phyloP scores from a whole-genome alignment of 2,329 filamentous ascomycete genomes.

The Magnaporthiopsis poae region DNA sequence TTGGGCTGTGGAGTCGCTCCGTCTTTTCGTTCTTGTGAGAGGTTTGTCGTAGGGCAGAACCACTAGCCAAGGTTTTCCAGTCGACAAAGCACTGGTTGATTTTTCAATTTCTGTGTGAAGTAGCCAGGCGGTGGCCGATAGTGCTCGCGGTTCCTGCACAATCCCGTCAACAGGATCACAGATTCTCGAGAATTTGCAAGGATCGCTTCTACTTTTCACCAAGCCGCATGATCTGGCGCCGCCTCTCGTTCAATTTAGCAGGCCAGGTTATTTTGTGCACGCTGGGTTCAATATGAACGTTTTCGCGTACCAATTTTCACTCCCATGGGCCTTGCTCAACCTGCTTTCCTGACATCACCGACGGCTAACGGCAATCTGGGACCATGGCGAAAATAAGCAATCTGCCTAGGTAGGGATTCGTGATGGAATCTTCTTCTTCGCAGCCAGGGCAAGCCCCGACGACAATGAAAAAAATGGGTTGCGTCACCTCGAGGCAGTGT shows the following conservation, averaged over 20 bases:
- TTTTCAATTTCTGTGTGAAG: not conserved
- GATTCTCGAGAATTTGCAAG: not conserved
- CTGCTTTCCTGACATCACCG: too few species aligned
- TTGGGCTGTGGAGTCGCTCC: not conserved
- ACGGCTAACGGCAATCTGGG: too few species aligned
- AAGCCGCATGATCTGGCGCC: too few species aligned
- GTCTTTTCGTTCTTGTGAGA: not conserved
- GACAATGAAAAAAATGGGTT: constrained; percentile 52
- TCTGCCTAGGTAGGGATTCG: too few species aligned
- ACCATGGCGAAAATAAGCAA: too few species aligned
- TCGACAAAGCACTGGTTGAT: not conserved
- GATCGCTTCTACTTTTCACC: not conserved
- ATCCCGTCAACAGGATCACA: not conserved
- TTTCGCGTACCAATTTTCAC: too few species aligned
- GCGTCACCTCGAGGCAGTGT: constrained; percentile 65
- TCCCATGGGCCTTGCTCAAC: too few species aligned
- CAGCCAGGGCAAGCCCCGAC: constrained; percentile 38
- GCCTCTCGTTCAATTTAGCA: too few species aligned
- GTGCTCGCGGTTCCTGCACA: not conserved
- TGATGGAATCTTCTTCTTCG: constrained; percentile 38
- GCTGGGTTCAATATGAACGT: too few species aligned
- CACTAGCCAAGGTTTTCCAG: not conserved
- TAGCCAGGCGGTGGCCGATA: not conserved
- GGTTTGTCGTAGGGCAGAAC: not conserved
- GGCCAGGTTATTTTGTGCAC: too few species aligned